These are phyloP conservation scores for Avicennia marina DNA, from an alignment of 257 asterid genomes.

Conservation along the genomic window DNA sequence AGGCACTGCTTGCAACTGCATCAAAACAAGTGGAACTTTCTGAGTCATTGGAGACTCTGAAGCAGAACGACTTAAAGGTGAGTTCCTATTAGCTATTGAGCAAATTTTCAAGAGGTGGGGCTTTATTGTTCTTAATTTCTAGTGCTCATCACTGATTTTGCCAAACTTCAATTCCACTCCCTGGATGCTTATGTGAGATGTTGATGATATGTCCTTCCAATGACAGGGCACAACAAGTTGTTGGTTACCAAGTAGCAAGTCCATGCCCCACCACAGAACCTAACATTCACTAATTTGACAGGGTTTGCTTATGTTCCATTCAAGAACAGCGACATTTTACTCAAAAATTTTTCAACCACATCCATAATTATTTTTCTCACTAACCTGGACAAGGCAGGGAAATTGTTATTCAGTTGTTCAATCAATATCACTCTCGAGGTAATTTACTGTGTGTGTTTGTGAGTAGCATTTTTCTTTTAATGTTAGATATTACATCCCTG, in stretches of 20 bases:
- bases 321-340: background rate
- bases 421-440: constrained; percentile 27
- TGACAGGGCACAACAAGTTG: constrained; percentile 50
- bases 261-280: constrained; percentile 35
- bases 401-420: constrained; percentile 11
- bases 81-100: constrained; percentile 19
- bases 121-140: background rate
- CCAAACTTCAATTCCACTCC: background rate
- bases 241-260: constrained; percentile 59
- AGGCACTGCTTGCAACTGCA: constrained; percentile 85
- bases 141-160: background rate
- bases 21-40: constrained; percentile 89
- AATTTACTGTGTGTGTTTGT: background rate
- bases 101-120: background rate
- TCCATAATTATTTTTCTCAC: constrained; percentile 17
- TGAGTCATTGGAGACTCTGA: constrained; percentile 71
- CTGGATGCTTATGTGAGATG: background rate
- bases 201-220: constrained; percentile 12
- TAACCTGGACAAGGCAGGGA: constrained; percentile 15
- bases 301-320: constrained; percentile 6
- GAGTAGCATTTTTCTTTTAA: background rate
- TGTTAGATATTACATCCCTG: constrained; percentile 11
- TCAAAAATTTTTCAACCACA: constrained; percentile 10
- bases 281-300: constrained; percentile 23
- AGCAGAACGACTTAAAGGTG: constrained; percentile 51